Conservation (phyloP, 257 asterid species). For the Leonotis leonurus region DNA sequence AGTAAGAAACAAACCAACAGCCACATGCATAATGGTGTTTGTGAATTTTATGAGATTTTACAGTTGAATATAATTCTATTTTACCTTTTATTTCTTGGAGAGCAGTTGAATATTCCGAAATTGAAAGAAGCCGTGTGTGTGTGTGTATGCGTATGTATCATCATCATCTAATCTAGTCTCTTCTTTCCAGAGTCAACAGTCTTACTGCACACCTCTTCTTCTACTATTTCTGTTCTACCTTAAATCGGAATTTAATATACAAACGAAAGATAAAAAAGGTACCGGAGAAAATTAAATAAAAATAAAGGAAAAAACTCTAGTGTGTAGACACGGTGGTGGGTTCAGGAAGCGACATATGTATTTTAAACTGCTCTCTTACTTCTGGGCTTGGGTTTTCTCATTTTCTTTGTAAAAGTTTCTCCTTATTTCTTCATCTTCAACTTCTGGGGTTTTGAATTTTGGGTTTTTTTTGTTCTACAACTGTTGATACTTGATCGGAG, state of each 20-base stretch:
- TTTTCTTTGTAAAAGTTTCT: constrained; percentile 6
- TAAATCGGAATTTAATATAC: not conserved
- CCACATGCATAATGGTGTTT: not conserved
- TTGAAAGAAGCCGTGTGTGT: not conserved
- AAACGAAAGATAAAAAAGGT: not conserved
- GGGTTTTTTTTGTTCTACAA: not conserved
- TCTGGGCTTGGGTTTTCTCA: constrained; percentile 14
- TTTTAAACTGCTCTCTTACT: constrained; percentile 20
- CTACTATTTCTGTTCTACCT: not conserved
- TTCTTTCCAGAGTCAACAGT: constrained; percentile 8
- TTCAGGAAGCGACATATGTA: constrained; percentile 59
- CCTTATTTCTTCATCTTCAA: not conserved
- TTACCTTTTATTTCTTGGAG: too few relatives aligned
- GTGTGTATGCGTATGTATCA: too few relatives aligned
- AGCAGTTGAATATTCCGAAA: not conserved
- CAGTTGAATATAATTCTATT: too few relatives aligned
- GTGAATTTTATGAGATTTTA: not conserved
- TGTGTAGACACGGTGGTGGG: constrained; percentile 37
- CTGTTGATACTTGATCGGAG: constrained; percentile 22
- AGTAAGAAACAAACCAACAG: not conserved
- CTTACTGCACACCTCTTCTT: not conserved
- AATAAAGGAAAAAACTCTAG: not conserved
- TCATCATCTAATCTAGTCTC: not conserved
- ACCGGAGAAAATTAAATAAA: not conserved
- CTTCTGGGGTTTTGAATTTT: constrained; percentile 17